A percentile compares a stretch with the other conserved stretches of the same genome.
These are phyloP conservation scores for Brassica hybrid DNA, from an alignment of 441 rosid genomes.

Conservation along the genomic window DNA sequence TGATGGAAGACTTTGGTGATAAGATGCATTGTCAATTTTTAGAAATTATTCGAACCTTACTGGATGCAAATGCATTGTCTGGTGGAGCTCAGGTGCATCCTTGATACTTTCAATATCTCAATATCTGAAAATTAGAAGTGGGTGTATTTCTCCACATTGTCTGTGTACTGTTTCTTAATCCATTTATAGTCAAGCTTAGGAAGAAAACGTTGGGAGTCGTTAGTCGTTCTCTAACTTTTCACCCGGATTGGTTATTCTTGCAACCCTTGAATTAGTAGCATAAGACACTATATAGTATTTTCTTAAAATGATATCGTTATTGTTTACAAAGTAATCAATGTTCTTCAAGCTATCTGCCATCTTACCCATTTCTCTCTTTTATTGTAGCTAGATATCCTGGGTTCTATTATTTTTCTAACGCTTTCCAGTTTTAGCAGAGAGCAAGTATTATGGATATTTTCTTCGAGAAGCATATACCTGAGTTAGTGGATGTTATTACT, in stretches of 20 bases:
- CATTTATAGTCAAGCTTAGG: background rate
- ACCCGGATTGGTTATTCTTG: constrained; percentile 7
- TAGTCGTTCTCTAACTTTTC: background rate
- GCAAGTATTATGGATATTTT: constrained; percentile 87
- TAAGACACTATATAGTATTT: background rate
- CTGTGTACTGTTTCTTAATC: background rate
- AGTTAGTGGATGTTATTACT: constrained; percentile 84
- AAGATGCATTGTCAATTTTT: constrained; percentile 98
- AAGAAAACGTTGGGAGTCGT: constrained; percentile 10
- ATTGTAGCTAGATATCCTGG: constrained; percentile 13
- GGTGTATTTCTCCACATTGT: constrained; percentile 3
- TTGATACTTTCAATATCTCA: constrained; percentile 21
- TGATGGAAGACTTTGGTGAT: constrained; percentile 94
- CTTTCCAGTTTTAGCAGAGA: constrained; percentile 61
- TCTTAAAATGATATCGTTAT: background rate
- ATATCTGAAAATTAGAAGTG: constrained; percentile 22
- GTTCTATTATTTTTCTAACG: constrained; percentile 23
- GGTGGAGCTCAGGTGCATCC: constrained; percentile 82
- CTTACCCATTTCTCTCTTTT: constrained; percentile 31
- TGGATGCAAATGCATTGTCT: constrained; percentile 81
- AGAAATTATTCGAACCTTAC: constrained; percentile 95
- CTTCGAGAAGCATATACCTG: constrained; percentile 93
- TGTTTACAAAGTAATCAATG: background rate
- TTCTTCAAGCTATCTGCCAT: constrained; percentile 5
- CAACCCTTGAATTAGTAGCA: no score